Evolutionary conservation across 257 asterid species (phyloP).

Genomic region (Rhazya stricta): DNA sequence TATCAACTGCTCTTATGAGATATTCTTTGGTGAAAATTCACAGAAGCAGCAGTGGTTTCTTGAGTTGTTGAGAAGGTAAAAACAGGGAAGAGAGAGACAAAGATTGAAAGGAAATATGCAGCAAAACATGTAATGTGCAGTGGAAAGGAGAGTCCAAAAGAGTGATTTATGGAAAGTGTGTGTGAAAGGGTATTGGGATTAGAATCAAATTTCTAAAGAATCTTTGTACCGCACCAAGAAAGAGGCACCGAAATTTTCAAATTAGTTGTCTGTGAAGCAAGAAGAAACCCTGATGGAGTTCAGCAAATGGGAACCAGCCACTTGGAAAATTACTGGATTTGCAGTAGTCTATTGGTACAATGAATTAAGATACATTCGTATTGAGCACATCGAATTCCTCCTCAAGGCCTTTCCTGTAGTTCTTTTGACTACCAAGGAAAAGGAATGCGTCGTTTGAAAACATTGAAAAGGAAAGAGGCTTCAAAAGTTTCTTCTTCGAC

Average conservation of each 20-base stretch:
- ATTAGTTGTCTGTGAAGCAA: neutral
- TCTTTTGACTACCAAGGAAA: conserved; percentile 25
- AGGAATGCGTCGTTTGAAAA: conserved; percentile 7
- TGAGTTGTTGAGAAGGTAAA: neutral
- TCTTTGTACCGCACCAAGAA: conserved; percentile 56
- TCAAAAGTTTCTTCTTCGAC: neutral
- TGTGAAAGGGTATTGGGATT: conserved; percentile 33
- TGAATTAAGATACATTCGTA: neutral
- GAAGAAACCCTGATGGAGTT: conserved; percentile 6
- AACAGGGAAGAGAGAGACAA: neutral
- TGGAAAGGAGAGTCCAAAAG: conserved; percentile 27
- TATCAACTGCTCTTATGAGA: neutral
- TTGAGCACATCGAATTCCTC: neutral
- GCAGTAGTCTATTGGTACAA: neutral
- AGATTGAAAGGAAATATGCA: neutral
- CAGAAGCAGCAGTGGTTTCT: conserved; percentile 4
- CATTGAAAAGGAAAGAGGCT: neutral
- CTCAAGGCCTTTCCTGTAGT: conserved; percentile 2
- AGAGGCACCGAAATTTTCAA: conserved; percentile 78
- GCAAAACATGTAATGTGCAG: conserved; percentile 18
- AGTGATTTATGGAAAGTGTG: conserved; percentile 14
- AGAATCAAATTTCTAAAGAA: conserved; percentile 32
- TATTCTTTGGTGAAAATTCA: conserved; percentile 1
- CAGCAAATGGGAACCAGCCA: neutral
- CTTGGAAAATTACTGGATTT: neutral